Conservation (phyloP, 306 rosid species). For the Urtica urens region DNA sequence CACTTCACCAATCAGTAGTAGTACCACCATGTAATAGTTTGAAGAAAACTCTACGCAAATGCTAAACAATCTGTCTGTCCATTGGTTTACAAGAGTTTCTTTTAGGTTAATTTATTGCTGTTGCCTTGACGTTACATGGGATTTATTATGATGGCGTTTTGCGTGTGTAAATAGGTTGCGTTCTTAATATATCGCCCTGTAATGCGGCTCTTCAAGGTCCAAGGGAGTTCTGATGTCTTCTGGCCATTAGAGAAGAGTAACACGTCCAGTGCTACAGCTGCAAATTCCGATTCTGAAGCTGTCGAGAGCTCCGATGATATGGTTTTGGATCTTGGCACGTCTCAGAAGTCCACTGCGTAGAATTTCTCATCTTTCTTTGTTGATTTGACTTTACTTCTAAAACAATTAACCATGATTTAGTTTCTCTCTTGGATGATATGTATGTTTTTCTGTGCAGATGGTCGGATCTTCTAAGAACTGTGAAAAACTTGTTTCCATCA, state of each 20-base stretch:
- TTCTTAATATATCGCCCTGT: constrained; percentile 95
- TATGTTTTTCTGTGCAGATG: constrained; percentile 43
- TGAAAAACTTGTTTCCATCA: constrained; percentile 78
- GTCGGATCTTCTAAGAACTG: constrained; percentile 72
- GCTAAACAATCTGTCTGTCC: too few species aligned
- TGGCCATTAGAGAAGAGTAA: constrained; percentile 75
- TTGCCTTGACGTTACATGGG: neutral
- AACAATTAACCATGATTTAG: neutral
- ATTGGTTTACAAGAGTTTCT: too few species aligned
- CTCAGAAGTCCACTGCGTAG: constrained; percentile 49
- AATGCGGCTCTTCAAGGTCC: constrained; percentile 81
- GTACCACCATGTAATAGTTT: too few species aligned
- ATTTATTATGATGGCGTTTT: constrained; percentile 2
- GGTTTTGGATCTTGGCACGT: constrained; percentile 66
- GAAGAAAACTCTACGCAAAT: too few species aligned
- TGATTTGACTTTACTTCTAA: neutral
- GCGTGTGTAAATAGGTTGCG: constrained; percentile 51
- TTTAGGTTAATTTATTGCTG: too few species aligned
- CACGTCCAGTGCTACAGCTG: constrained; percentile 28
- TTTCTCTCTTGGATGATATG: neutral
- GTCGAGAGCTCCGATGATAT: constrained; percentile 32
- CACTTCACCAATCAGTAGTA: too few species aligned
- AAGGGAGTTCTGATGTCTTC: constrained; percentile 43
- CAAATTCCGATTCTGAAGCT: constrained; percentile 48
- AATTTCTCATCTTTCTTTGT: constrained; percentile 5